These are phyloP conservation scores for Phytophthora pluvialis DNA, from an alignment of 352 stramenopile genomes.

Conservation along the genomic window DNA sequence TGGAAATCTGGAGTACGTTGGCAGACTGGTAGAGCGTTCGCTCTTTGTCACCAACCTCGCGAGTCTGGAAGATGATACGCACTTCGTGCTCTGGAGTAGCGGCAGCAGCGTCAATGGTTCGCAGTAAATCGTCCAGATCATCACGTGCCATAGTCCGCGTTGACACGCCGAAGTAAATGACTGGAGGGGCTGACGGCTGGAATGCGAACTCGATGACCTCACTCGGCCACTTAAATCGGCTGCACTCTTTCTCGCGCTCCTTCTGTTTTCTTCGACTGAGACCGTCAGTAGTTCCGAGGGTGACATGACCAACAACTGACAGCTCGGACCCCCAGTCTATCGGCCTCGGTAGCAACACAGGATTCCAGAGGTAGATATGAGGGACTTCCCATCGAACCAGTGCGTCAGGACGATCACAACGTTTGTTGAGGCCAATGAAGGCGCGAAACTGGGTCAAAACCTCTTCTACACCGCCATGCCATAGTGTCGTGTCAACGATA, in stretches of 20 bases:
- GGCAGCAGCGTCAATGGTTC: conserved; percentile 43
- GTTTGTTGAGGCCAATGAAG: conserved; percentile 45
- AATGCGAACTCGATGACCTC: conserved; percentile 28
- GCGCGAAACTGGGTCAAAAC: conserved; percentile 54
- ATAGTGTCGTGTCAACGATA: conserved; percentile 35
- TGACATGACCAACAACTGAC: conserved; percentile 46
- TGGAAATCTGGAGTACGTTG: conserved; percentile 37
- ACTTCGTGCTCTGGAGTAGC: conserved; percentile 19
- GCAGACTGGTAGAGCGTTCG: conserved; percentile 17
- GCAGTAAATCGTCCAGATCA: conserved; percentile 41
- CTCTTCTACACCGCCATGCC: conserved; percentile 39
- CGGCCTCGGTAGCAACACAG: conserved; percentile 42
- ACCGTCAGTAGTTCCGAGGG: conserved; percentile 15
- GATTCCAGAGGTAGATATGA: conserved; percentile 59
- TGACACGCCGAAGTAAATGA: conserved; percentile 58
- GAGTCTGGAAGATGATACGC: conserved; percentile 63
- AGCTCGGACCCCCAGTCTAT: conserved; percentile 54
- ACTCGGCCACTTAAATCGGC: conserved; percentile 20
- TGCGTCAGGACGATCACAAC: conserved; percentile 29
- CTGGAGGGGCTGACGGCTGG: conserved; percentile 10
- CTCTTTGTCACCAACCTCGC: conserved; percentile 26
- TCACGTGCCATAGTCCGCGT: conserved; percentile 34
- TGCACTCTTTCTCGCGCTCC: conserved; percentile 30
- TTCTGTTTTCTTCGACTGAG: conserved; percentile 25
- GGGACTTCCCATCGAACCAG: conserved; percentile 49